These are phyloP conservation scores for Corylus avellana DNA, from an alignment of 306 rosid species.

Conservation along the genomic window DNA sequence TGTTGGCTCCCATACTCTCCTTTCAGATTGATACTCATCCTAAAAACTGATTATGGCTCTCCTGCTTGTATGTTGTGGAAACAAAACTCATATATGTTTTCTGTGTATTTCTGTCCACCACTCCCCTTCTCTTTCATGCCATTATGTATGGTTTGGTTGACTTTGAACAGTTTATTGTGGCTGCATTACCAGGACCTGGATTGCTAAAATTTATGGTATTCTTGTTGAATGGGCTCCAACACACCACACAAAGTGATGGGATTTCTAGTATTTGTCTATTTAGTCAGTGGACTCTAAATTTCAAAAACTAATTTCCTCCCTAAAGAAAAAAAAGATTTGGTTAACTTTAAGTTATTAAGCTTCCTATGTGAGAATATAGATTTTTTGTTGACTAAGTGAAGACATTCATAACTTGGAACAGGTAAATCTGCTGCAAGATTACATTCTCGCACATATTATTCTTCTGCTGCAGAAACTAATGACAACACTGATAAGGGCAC, in stretches of 20 bases:
- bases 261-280: background rate
- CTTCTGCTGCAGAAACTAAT: constrained; percentile 22
- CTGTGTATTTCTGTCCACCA: background rate
- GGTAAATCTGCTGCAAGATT: constrained; percentile 30
- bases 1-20: background rate
- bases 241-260: background rate
- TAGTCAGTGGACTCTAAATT: background rate
- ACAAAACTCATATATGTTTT: background rate
- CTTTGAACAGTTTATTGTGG: background rate
- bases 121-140: background rate
- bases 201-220: background rate
- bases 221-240: constrained; percentile 2
- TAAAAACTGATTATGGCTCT: background rate
- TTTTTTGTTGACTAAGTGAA: background rate
- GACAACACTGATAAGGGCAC: constrained; percentile 19
- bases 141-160: background rate
- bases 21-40: background rate
- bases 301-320: background rate
- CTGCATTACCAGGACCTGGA: background rate
- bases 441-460: constrained; percentile 25
- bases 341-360: background rate
- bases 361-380: background rate
- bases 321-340: background rate
- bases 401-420: constrained; percentile 6
- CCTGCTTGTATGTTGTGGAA: background rate